phyloP scores from a whole-genome alignment of 2,329 filamentous ascomycete species.

The Epichloe glyceriae region DNA sequence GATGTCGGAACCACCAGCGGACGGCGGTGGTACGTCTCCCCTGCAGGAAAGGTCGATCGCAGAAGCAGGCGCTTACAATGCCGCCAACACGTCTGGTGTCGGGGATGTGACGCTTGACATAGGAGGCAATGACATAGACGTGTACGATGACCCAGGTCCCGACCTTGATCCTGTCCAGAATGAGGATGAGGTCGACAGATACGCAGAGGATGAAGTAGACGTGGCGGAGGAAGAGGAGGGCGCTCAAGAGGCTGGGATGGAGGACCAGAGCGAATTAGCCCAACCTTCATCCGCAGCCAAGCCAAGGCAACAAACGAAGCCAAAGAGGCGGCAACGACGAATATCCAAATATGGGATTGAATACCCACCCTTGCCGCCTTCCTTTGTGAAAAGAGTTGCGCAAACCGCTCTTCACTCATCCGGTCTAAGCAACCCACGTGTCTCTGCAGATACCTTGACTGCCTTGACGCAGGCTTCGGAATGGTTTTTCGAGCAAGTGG shows the following conservation, averaged over 20 bases:
- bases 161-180: not conserved
- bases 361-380: constrained; percentile 60
- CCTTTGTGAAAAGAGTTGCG: constrained; percentile 61
- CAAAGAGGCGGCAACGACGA: constrained; percentile 26
- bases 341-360: constrained; percentile 60
- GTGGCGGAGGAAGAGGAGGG: not conserved
- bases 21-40: constrained; percentile 15
- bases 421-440: constrained; percentile 51
- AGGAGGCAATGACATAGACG: not conserved
- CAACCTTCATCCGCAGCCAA: constrained; percentile 1
- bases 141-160: constrained; percentile 1
- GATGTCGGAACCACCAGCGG: constrained; percentile 24
- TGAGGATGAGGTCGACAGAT: not conserved
- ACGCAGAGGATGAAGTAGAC: not conserved
- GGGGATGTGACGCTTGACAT: constrained; percentile 8
- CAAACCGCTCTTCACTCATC: constrained; percentile 57
- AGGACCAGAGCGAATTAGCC: not conserved
- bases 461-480: constrained; percentile 71
- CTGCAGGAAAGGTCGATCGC: constrained; percentile 1
- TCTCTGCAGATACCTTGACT: constrained; percentile 60
- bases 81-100: not conserved
- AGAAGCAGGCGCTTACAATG: not conserved
- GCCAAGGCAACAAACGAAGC: constrained; percentile 7
- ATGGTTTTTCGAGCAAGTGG: constrained; percentile 83
- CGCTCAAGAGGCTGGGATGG: not conserved